phyloP scores from a whole-genome alignment of 371 early-diverging fungal species.

The Aphelidium insulamus region DNA sequence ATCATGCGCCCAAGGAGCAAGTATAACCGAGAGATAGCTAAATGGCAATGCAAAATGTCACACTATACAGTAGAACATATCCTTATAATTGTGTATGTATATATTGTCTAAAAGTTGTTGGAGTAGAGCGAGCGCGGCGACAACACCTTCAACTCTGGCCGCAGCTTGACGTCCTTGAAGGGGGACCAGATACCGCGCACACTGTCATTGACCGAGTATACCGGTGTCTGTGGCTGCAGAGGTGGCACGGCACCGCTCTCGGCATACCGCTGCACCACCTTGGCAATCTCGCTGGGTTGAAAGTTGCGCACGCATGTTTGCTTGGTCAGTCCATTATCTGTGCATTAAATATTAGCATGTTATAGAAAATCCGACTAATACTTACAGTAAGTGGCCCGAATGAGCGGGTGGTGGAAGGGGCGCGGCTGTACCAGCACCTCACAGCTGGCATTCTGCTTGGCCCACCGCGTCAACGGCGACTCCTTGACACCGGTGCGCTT shows the following conservation, averaged over 20 bases:
- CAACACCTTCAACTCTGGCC: too few relatives aligned
- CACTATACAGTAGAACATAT: too few relatives aligned
- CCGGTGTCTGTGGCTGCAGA: constrained; percentile 44
- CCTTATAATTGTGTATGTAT: too few relatives aligned
- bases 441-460: constrained; percentile 49
- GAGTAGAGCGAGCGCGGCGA: too few relatives aligned
- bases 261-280: constrained; percentile 29
- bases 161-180: too few relatives aligned
- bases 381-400: constrained; percentile 50
- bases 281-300: constrained; percentile 28
- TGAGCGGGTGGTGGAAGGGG: constrained; percentile 48
- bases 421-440: constrained; percentile 54
- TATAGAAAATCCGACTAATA: not conserved
- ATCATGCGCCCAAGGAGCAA: too few relatives aligned
- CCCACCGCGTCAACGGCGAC: constrained; percentile 30
- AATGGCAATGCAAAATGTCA: too few relatives aligned
- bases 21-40: too few relatives aligned
- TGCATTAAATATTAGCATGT: not conserved
- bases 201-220: constrained; percentile 49
- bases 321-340: constrained; percentile 48
- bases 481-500: too few relatives aligned
- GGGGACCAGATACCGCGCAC: constrained; percentile 78
- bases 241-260: too few relatives aligned
- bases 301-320: constrained; percentile 44
- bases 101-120: too few relatives aligned